Evolutionary conservation across 2,329 filamentous ascomycete genomes (phyloP), one percentile per base, ranked within the genome.

Genomic region (Pezicula carpinea): DNA sequence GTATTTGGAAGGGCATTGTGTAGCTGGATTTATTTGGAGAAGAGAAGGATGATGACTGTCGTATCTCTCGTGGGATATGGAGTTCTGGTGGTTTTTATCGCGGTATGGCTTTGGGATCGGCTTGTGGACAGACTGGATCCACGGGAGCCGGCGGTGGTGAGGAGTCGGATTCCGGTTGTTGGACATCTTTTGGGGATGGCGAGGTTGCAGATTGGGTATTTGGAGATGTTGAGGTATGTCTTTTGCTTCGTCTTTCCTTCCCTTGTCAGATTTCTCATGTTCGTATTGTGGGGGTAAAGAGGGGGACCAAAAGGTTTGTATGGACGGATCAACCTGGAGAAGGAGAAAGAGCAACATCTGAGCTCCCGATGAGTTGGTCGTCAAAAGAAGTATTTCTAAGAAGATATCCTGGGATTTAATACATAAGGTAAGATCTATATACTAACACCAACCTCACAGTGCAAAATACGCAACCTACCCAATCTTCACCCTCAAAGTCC

Each of bases 111-210:
- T 26, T 40, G 38, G 11, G 38, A 40, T 21, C 6, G 38, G 21
- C 3, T 40, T 23, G 18, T 22, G 2, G 38, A 19, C 3, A 22
- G 38, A 19, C 8, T 40, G 38, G 38, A 40, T 40, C 10, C 18
- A 5, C 22, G 18, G 10, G 73, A 76, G 47, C 73, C 74, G 7
- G 70, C 71, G 3, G 47, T 68, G 0, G 22, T 74, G 19, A 64
- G 64, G 19, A 61, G 69, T 0, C 60, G 38, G 14, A 62, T 76
- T 29, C 73, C 73, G 0, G 59, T 70, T 23, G 52, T 76, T 34
- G 73, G 73, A 2, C 73, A 76, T 51, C 61, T 74, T 17, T 56
- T 76, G 22, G 68, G 69, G 7, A 61, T 75, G 53, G 51, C 73
- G 33, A 54, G 59, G 38, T 57, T 64, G 41, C 62, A 66, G 40